phyloP scores from a whole-genome alignment of 1,139 yeast genomes.

The Keqinozyma sinolaborantium region DNA sequence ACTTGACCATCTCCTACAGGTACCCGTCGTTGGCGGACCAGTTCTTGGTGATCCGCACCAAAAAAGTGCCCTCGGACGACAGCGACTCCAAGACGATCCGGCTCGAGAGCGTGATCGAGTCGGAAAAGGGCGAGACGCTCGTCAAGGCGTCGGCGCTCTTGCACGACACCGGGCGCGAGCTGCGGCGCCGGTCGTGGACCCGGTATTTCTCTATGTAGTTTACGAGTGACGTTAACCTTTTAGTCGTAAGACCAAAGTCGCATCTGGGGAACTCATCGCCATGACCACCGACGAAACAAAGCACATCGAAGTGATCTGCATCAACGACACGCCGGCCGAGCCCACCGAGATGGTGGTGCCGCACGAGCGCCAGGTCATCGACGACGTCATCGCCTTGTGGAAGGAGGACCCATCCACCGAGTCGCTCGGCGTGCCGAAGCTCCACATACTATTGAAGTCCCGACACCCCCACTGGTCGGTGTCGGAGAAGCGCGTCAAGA shows the following conservation, averaged over 20 bases:
- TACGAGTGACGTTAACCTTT: neutral
- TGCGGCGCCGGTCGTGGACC: no score
- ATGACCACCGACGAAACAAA: conserved; percentile 3
- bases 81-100: conserved; percentile 23
- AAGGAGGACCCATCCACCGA: conserved; percentile 64
- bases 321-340: conserved; percentile 25
- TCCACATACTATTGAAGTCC: conserved; percentile 48
- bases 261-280: neutral
- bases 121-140: conserved; percentile 30
- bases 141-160: conserved; percentile 36
- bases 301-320: conserved; percentile 25
- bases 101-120: conserved; percentile 32
- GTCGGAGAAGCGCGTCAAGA: conserved; percentile 55
- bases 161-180: conserved; percentile 39
- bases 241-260: conserved; percentile 1
- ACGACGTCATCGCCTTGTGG: conserved; percentile 63
- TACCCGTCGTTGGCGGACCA: conserved; percentile 80
- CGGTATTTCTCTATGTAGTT: no score
- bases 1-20: conserved; percentile 55
- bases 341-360: conserved; percentile 43
- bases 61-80: conserved; percentile 19
- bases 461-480: conserved; percentile 61
- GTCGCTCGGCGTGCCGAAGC: conserved; percentile 50
- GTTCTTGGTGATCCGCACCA: conserved; percentile 64
- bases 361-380: conserved; percentile 61